Evolutionary conservation across 2,329 filamentous ascomycete genomes (phyloP).

Genomic region (Penicillium sp.): DNA sequence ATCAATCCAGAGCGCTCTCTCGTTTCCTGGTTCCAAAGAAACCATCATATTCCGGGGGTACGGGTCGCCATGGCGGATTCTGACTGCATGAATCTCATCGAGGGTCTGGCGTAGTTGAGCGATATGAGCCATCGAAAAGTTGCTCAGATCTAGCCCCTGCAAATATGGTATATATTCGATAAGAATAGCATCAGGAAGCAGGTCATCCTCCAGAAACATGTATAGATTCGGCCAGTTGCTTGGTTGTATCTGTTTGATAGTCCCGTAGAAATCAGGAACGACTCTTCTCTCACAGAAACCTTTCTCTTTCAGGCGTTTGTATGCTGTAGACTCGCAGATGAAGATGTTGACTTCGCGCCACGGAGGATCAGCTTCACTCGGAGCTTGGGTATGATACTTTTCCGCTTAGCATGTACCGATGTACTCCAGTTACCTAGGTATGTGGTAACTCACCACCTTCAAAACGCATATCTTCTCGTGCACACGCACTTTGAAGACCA

Average conservation of each 20-base stretch:
- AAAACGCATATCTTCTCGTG: conserved; percentile 14
- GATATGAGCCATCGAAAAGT: conserved; percentile 9
- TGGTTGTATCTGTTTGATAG: conserved; percentile 14
- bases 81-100: conserved; percentile 12
- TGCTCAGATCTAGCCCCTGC: conserved; percentile 12
- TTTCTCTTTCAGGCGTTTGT: conserved; percentile 17
- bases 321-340: conserved; percentile 17
- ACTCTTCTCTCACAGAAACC: conserved; percentile 17
- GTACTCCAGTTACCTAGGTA: too few relatives aligned
- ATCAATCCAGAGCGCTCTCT: conserved; percentile 19
- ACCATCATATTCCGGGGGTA: conserved; percentile 20
- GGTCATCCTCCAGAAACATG: conserved; percentile 16
- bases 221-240: conserved; percentile 9
- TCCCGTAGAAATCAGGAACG: conserved; percentile 18
- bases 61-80: conserved; percentile 18
- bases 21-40: neutral
- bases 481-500: conserved; percentile 16
- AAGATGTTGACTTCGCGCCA: conserved; percentile 17
- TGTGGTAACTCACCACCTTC: conserved; percentile 16
- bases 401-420: neutral
- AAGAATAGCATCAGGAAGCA: conserved; percentile 17
- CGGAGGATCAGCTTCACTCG: conserved; percentile 10
- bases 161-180: conserved; percentile 17
- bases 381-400: conserved; percentile 16
- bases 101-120: conserved; percentile 13